Evolutionary conservation across 2,329 filamentous ascomycete species (phyloP).

Genomic region (Thielaviopsis populi): DNA sequence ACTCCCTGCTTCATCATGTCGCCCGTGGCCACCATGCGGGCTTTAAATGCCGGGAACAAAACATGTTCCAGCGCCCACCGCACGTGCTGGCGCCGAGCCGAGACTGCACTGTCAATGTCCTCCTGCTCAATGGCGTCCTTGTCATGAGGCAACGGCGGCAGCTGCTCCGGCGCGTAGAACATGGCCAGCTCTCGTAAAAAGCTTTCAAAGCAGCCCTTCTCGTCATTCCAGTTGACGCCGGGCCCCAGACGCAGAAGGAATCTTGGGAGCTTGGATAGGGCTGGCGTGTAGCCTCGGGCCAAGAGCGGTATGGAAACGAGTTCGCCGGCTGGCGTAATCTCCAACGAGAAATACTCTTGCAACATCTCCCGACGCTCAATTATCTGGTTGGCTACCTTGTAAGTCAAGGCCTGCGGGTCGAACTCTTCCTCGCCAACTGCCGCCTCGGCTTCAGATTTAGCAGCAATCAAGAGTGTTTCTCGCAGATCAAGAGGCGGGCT

Average conservation of each 20-base stretch:
- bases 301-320: constrained; percentile 69
- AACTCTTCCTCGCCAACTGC: constrained; percentile 37
- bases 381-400: constrained; percentile 51
- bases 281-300: constrained; percentile 76
- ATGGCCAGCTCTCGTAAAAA: constrained; percentile 76
- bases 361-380: constrained; percentile 73
- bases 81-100: constrained; percentile 52
- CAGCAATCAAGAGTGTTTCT: constrained; percentile 58
- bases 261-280: constrained; percentile 69
- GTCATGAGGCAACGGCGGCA: constrained; percentile 40
- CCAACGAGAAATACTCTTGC: constrained; percentile 77
- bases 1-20: constrained; percentile 58
- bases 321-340: constrained; percentile 64
- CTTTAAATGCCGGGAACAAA: constrained; percentile 78
- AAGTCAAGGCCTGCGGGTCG: constrained; percentile 50
- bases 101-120: constrained; percentile 34
- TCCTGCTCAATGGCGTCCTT: constrained; percentile 26
- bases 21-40: constrained; percentile 67
- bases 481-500: constrained; percentile 57
- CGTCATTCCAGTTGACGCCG: constrained; percentile 70
- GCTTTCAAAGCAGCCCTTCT: constrained; percentile 70
- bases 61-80: constrained; percentile 64
- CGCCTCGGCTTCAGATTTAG: constrained; percentile 47
- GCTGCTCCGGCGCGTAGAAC: constrained; percentile 78
- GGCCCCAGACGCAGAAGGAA: constrained; percentile 84